Conservation (phyloP, 2,329 filamentous ascomycete genomes). For the Arachnopeziza araneosa region DNA sequence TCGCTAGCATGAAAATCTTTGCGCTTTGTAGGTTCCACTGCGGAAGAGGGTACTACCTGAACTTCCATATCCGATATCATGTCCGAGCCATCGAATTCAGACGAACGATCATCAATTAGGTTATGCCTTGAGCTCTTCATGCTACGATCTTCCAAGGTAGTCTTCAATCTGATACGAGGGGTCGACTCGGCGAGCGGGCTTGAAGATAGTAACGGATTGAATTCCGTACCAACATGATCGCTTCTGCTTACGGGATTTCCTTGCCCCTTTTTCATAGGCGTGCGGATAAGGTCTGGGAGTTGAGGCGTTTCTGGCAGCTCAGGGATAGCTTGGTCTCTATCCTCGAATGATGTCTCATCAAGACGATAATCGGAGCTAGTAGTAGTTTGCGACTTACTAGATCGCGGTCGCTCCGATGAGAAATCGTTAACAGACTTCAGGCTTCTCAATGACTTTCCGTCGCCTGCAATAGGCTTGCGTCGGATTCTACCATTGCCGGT, state of each 20-base stretch:
- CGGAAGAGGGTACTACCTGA: background rate
- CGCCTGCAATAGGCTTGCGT: conserved; percentile 15
- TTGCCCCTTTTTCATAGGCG: background rate
- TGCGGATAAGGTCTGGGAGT: conserved; percentile 7
- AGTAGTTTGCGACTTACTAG: conserved; percentile 7
- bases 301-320: background rate
- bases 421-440: conserved; percentile 15
- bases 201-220: conserved; percentile 21
- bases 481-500: conserved; percentile 17
- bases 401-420: conserved; percentile 11
- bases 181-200: conserved; percentile 27
- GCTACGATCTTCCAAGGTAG: conserved; percentile 9
- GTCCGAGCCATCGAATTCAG: no score
- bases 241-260: background rate
- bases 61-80: conserved; percentile 6
- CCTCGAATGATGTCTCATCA: conserved; percentile 7
- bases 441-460: conserved; percentile 14
- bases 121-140: conserved; percentile 4
- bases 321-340: conserved; percentile 4
- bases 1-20: conserved; percentile 8
- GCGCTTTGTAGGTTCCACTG: conserved; percentile 8
- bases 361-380: conserved; percentile 12
- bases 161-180: conserved; percentile 21
- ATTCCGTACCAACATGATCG: conserved; percentile 7
- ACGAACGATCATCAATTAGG: background rate